Evolutionary conservation across 1,284 basidiomycete species (phyloP).

Genomic region (Jaminaea rosea): DNA sequence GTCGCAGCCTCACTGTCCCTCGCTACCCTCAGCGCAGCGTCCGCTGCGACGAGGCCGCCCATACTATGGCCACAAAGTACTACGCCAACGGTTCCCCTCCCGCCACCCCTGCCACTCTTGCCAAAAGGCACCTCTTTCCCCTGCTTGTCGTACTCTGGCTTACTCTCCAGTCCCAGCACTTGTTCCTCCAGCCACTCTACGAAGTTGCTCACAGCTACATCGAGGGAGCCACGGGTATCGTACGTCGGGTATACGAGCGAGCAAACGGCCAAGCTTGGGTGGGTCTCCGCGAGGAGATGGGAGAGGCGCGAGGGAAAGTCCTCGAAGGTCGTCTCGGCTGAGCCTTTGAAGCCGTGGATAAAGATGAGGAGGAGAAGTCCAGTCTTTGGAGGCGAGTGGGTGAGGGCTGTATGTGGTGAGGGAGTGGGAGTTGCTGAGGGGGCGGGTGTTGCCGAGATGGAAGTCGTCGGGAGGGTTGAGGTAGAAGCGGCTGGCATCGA

Average conservation of each 20-base stretch:
- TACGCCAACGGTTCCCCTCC: constrained; percentile 52
- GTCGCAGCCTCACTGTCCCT: constrained; percentile 53
- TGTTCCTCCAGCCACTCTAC: constrained; percentile 53
- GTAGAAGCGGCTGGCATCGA: too few species aligned
- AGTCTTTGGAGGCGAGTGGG: too few species aligned
- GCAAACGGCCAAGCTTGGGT: constrained; percentile 56
- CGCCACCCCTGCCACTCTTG: constrained; percentile 22
- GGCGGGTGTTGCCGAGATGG: too few species aligned
- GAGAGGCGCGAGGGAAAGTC: constrained; percentile 67
- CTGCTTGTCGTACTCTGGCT: constrained; percentile 19
- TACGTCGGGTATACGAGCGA: constrained; percentile 78
- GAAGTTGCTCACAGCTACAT: constrained; percentile 23
- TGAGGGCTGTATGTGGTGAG: too few species aligned
- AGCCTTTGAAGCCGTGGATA: constrained; percentile 58
- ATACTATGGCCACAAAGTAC: constrained; percentile 76
- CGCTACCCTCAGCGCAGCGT: constrained; percentile 67
- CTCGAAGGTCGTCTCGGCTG: constrained; percentile 64
- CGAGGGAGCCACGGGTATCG: constrained; percentile 56
- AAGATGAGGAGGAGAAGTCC: constrained; percentile 2
- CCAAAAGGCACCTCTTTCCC: constrained; percentile 9
- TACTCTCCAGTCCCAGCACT: constrained; percentile 70
- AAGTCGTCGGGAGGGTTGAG: too few species aligned
- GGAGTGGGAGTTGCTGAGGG: too few species aligned
- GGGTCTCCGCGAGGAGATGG: constrained; percentile 58
- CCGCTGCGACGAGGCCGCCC: constrained; percentile 60